Evolutionary conservation across 2,329 filamentous ascomycete species (phyloP), one percentile per base, ranked within the genome.

Genomic region (Peltaster fructicola): DNA sequence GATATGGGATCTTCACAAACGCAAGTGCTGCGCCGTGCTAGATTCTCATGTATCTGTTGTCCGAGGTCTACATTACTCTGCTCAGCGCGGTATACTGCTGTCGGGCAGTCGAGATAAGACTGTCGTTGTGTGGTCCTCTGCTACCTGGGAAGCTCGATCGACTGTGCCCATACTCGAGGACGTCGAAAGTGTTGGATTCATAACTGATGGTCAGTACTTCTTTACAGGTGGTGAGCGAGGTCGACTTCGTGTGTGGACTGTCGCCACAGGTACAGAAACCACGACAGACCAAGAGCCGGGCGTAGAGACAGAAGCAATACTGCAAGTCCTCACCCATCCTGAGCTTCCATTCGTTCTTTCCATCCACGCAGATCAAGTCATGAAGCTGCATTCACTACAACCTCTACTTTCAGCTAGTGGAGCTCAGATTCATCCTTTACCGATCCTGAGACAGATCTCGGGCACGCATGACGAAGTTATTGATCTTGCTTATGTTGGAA

Each of bases 401-500:
- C 24, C 64, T 44, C 23, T 65, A 38, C 27, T 47, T 30, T 43
- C 41, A 35, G 19, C 29, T 7, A 13, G 30, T 4, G 27, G 17
- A 8, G 10, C 20, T 7, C 35, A 33, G 13, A 38, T 39, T 13
- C 26, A 37, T 8, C 54, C 66, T n/a, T 49, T 75, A 13, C 58
- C 64, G 7, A 43, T 73, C 1, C 63, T 78, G 21, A 70, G 78
- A 37, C 69, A 81, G 21, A 90, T 98, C 37, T 92, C 85, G 4
- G 90, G 88, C 26, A 93, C 88, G 5, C 82, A 95, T 49, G 90
- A 98, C 47, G 88, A 98, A 49, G 82, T 98, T 25, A 93, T 98
- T 38, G 90, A 98, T 45, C 57, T 98, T 16, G 78, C 75, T 15
- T 93, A 88, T 42, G 61, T 95, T 27, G 69, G 88, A 2, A 68